Evolutionary conservation across 2,329 filamentous ascomycete species (phyloP).

Genomic region (Penicillium sp.): DNA sequence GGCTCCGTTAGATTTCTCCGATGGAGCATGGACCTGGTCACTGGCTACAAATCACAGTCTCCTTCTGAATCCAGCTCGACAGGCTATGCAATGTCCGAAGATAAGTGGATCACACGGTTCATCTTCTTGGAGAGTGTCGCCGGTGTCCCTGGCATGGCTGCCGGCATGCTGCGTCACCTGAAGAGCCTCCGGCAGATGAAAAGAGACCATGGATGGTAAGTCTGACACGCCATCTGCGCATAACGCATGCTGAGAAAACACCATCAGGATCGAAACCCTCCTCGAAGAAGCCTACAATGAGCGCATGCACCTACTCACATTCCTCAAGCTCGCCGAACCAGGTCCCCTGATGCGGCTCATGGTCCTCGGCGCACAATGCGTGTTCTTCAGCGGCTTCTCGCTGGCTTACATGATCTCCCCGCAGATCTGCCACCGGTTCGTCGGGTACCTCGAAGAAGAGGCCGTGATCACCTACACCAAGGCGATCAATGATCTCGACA

Average conservation of each 20-base stretch:
- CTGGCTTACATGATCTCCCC: constrained; percentile 83
- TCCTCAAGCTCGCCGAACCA: constrained; percentile 86
- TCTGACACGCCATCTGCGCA: background rate
- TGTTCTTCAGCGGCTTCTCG: constrained; percentile 96
- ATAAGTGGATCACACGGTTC: constrained; percentile 87
- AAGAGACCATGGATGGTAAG: constrained; percentile 82
- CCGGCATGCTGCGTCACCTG: constrained; percentile 88
- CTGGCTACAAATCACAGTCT: constrained; percentile 71
- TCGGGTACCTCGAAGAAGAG: constrained; percentile 96
- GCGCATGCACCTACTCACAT: constrained; percentile 88
- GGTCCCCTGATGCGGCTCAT: constrained; percentile 89
- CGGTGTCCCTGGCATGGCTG: constrained; percentile 95
- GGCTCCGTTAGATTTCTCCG: constrained; percentile 73
- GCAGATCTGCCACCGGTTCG: constrained; percentile 88
- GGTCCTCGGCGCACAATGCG: constrained; percentile 88
- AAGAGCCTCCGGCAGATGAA: constrained; percentile 81
- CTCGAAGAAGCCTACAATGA: constrained; percentile 92
- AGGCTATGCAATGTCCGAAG: constrained; percentile 72
- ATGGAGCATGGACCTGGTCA: constrained; percentile 78
- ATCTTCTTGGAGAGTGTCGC: constrained; percentile 95
- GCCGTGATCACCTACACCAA: constrained; percentile 94
- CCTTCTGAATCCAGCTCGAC: constrained; percentile 38
- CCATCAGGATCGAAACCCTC: constrained; percentile 77
- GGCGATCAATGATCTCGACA: constrained; percentile 82
- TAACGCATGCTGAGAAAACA: background rate